phyloP scores from a whole-genome alignment of 1,284 basidiomycete genomes.

The Ceratobasidium papillatum region DNA sequence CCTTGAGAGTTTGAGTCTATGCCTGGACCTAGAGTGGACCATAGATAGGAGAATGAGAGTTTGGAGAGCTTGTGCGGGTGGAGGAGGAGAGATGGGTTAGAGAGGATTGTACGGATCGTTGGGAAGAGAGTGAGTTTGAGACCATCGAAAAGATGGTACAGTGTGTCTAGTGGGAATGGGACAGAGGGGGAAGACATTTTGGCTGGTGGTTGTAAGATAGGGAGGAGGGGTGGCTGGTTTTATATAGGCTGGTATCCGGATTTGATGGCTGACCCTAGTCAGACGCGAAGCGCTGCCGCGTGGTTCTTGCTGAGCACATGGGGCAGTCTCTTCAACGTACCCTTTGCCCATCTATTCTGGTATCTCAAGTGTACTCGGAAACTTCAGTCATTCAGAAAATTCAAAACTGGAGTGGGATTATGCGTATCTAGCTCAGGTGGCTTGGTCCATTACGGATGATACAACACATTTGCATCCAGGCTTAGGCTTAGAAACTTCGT shows the following conservation, averaged over 20 bases:
- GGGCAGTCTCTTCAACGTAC: no score
- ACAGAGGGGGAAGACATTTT: background rate
- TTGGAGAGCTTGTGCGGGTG: slow-evolving; percentile 59
- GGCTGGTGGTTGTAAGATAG: background rate
- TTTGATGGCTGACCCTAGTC: background rate
- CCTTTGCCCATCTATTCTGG: no score
- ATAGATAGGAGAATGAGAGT: slow-evolving; percentile 68
- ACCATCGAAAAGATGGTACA: background rate
- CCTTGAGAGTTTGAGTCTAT: slow-evolving; percentile 57
- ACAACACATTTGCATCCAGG: no score
- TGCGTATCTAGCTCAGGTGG: no score
- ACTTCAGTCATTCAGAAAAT: no score
- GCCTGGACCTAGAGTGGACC: slow-evolving; percentile 61
- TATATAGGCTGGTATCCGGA: background rate
- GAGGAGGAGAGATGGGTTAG: slow-evolving; percentile 59
- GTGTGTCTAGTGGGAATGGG: slow-evolving; percentile 12
- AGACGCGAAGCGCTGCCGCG: background rate
- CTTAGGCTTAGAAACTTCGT: no score
- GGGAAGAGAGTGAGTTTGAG: slow-evolving; percentile 55
- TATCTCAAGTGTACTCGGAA: no score
- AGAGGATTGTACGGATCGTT: slow-evolving; percentile 58
- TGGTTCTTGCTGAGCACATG: background rate
- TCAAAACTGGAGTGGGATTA: no score
- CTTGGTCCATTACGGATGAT: no score
- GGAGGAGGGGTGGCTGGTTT: background rate